Conservation (phyloP, 345 rosid species). For the Hibiscus syriacus region DNA sequence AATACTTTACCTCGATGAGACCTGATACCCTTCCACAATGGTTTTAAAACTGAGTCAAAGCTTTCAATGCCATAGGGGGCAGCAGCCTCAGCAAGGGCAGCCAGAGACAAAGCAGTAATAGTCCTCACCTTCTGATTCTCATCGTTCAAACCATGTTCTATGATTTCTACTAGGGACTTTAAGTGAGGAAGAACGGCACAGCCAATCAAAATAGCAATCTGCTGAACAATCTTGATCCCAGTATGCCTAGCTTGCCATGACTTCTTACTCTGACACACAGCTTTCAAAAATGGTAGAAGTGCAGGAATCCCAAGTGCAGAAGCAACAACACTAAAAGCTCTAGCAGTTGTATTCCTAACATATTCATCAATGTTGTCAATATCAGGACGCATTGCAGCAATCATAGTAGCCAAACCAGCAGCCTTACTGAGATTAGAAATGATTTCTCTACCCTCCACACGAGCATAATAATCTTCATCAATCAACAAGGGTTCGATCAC, state of each 20-base stretch:
- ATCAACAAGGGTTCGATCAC: constrained; percentile 97
- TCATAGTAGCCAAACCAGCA: constrained; percentile 99
- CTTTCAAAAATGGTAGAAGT: constrained; percentile 83
- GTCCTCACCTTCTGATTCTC: constrained; percentile 99
- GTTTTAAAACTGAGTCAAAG: constrained; percentile 93
- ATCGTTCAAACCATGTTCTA: constrained; percentile 91
- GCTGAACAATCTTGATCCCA: constrained; percentile 99
- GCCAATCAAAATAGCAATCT: constrained; percentile 93
- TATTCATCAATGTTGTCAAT: constrained; percentile 97
- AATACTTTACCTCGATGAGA: constrained; percentile 97
- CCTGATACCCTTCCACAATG: constrained; percentile 97
- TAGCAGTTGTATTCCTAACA: constrained; percentile 97
- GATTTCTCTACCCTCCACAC: constrained; percentile 97
- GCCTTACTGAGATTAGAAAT: constrained; percentile 97
- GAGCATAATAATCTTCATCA: constrained; percentile 99
- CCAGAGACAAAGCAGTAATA: constrained; percentile 93
- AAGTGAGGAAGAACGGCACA: constrained; percentile 98
- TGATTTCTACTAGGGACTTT: constrained; percentile 86
- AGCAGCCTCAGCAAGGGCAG: constrained; percentile 99
- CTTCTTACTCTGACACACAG: constrained; percentile 98
- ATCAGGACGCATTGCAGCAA: constrained; percentile 99
- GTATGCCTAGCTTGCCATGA: constrained; percentile 99
- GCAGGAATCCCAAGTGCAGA: constrained; percentile 60
- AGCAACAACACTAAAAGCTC: constrained; percentile 99
- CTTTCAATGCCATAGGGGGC: constrained; percentile 99